A percentile compares a stretch with the other conserved stretches of the same genome.
These are phyloP conservation scores for Pichia sorboxylosa DNA, from an alignment of 1,139 yeast genomes.

Conservation along the genomic window DNA sequence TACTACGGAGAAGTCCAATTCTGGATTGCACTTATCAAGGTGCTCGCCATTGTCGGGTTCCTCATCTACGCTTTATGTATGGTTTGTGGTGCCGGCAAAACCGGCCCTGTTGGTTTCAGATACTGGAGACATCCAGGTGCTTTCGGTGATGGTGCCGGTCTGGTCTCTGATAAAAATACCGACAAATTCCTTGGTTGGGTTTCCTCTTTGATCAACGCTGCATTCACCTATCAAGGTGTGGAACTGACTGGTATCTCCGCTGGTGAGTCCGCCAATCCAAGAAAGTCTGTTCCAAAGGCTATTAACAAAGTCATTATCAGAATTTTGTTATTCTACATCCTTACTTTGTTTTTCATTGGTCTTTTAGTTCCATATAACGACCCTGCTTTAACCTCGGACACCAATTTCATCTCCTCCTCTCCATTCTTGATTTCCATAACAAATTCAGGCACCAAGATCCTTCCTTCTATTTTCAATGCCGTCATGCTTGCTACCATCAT, in stretches of 20 bases:
- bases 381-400: constrained; percentile 24
- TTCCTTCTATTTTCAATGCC: constrained; percentile 68
- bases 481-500: constrained; percentile 57
- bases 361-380: constrained; percentile 72
- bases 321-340: constrained; percentile 69
- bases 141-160: constrained; percentile 46
- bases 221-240: constrained; percentile 69
- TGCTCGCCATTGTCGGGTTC: constrained; percentile 42
- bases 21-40: constrained; percentile 54
- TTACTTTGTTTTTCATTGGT: constrained; percentile 73
- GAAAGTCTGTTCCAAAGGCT: constrained; percentile 74
- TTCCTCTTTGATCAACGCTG: constrained; percentile 45
- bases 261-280: constrained; percentile 78
- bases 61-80: constrained; percentile 35
- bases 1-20: constrained; percentile 60
- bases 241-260: constrained; percentile 84
- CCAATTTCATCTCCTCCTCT: constrained; percentile 31
- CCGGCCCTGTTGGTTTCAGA: constrained; percentile 61
- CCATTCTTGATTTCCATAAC: constrained; percentile 48
- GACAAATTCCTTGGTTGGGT: constrained; percentile 56
- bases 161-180: constrained; percentile 34
- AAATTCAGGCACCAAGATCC: constrained; percentile 57
- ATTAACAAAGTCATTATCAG: constrained; percentile 74
- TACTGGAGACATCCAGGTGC: constrained; percentile 95
- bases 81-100: constrained; percentile 34